Base-by-base conservation (phyloP, 768 basidiomycete species). In the Hericium rajendrae region DNA sequence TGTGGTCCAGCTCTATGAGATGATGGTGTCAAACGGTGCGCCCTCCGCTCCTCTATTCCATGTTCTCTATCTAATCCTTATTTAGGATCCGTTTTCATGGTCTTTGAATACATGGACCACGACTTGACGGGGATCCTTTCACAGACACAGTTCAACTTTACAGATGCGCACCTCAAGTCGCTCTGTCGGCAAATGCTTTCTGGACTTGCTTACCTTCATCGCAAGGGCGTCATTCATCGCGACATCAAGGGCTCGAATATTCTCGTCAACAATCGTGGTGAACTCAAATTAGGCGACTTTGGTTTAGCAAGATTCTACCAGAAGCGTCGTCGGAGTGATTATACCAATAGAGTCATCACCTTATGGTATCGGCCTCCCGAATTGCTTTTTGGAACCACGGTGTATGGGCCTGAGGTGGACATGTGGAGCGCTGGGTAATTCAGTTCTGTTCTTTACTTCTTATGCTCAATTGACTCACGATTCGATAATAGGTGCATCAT, bases 241-340 rank as follows among this genome's bases (percentile, higher is more conserved):
- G 97, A 99, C 71, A 93, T 99, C 72, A 99, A 99, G 70, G 95
- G 97, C 18, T 97, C 94, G 5, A 99, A 99, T 68, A 99, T 99
- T 65, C 76, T 99, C 24, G 76, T 99, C 59, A 93, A 91, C 65
- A 88, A 89, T 55, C 78, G 78, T 50, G 97, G 97, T 6, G 91
- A 95, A 70, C 79, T 99, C 58, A 98, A 98, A 73, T 80, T 99
- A 16, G 97, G 82, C 9, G 97, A 99, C 72, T 99, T 99, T 70
- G 97, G 97, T 46, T 79, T 99, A 15, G 97, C 97, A 8, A 81
- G 97, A 53, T 91, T 97, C 69, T 99, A 95, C 72, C 88, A 93
- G 70, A 95, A 94, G 70, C 84, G 88, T 6, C 78, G 91, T 50
- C 80, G 81, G 55, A 86, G 85, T 56, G 97, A 99, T 68, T 98